These are phyloP conservation scores for Chlamydomonas reinhardtii DNA, from an alignment of 163 green algal species.

Conservation along the genomic window DNA sequence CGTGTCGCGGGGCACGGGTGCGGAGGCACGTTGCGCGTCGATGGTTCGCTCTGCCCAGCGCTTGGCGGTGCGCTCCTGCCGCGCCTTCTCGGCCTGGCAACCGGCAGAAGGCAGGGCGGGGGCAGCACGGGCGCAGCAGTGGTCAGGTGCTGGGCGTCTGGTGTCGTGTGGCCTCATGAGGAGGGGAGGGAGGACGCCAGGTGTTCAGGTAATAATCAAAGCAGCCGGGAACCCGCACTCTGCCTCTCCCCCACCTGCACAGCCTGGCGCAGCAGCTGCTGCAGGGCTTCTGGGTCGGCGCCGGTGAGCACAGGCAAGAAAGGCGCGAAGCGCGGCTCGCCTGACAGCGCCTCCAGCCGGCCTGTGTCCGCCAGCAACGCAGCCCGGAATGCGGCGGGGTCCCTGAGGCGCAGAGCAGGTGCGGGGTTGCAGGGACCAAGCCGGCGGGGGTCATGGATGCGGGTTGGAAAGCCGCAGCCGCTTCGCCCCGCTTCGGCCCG, in stretches of 20 bases:
- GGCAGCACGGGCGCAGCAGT: no score
- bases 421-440: no score
- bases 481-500: no score
- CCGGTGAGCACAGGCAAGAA: background rate
- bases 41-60: slow-evolving; percentile 82
- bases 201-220: no score
- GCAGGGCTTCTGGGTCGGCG: background rate
- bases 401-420: background rate
- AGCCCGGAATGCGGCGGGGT: slow-evolving; percentile 8
- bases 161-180: no score
- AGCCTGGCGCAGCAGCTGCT: background rate
- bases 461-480: no score
- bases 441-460: no score
- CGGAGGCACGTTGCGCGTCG: slow-evolving; percentile 87
- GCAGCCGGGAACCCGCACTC: no score
- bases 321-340: background rate
- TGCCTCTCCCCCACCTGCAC: background rate
- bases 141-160: no score
- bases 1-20: slow-evolving; percentile 63
- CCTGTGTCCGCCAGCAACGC: background rate
- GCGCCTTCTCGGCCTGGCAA: slow-evolving; percentile 41
- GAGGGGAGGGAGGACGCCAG: no score
- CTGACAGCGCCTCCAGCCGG: background rate
- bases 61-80: slow-evolving; percentile 56
- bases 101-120: no score